phyloP scores from a whole-genome alignment of 2,329 filamentous ascomycete genomes.

The Microsporum audouinii region DNA sequence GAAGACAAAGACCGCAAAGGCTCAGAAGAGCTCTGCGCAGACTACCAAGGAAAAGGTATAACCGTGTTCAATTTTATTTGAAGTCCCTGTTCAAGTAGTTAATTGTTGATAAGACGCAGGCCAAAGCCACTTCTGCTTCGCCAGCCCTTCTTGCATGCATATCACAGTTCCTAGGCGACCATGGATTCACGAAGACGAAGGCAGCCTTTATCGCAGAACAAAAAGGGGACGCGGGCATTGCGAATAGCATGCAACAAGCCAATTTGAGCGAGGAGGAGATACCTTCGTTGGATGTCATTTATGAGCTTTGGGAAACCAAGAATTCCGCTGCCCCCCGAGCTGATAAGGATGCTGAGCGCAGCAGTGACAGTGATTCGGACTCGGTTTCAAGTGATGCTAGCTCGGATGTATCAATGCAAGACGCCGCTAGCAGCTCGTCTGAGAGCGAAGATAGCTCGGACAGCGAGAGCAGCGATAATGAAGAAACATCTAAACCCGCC shows the following conservation, averaged over 20 bases:
- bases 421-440: conserved; percentile 29
- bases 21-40: background rate
- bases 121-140: conserved; percentile 28
- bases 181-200: conserved; percentile 53
- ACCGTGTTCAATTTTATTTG: background rate
- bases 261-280: conserved; percentile 14
- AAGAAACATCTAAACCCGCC: conserved; percentile 17
- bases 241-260: conserved; percentile 18
- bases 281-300: conserved; percentile 33
- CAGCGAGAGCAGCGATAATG: conserved; percentile 35
- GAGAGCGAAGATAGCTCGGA: conserved; percentile 39
- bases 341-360: conserved; percentile 19
- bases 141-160: conserved; percentile 56
- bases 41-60: background rate
- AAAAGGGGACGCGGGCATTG: conserved; percentile 27
- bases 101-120: background rate
- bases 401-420: conserved; percentile 32
- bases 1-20: background rate
- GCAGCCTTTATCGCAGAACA: conserved; percentile 53
- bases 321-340: conserved; percentile 9
- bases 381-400: conserved; percentile 28
- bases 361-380: conserved; percentile 20
- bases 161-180: conserved; percentile 53
- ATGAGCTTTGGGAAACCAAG: conserved; percentile 22
- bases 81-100: background rate